Percentiles rank a stretch among this genome's conserved stretches.
These are phyloP conservation scores for Beauveria sp. DNA, from an alignment of 2,329 filamentous ascomycete species.

Conservation along the genomic window DNA sequence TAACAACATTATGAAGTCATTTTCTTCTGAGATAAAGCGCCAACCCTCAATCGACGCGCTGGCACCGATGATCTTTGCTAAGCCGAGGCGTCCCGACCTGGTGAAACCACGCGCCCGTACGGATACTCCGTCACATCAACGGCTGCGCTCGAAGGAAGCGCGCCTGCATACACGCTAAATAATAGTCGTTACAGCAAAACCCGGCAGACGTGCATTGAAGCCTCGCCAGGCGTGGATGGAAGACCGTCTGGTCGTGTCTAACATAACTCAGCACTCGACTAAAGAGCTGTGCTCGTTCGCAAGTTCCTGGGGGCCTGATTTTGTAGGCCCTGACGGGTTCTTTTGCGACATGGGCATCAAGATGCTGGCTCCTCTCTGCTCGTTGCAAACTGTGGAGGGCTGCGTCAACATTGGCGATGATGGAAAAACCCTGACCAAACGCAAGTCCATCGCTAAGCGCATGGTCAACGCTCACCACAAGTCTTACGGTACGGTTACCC, in stretches of 20 bases:
- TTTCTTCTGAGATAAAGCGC: too few species aligned
- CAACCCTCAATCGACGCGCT: too few species aligned
- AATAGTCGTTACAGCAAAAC: background rate
- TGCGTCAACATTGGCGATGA: constrained; percentile 3
- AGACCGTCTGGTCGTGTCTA: constrained; percentile 5
- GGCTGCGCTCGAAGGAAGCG: too few species aligned
- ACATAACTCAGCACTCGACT: constrained; percentile 6
- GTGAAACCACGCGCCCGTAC: too few species aligned
- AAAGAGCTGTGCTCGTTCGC: constrained; percentile 8
- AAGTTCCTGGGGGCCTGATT: constrained; percentile 10
- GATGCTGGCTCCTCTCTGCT: constrained; percentile 9
- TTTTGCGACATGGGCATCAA: constrained; percentile 12
- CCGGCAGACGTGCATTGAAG: background rate
- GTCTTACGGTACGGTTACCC: background rate
- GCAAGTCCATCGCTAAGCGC: background rate
- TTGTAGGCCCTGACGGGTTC: constrained; percentile 5
- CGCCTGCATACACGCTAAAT: background rate
- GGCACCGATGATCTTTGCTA: too few species aligned
- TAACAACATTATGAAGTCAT: background rate
- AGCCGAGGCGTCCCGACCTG: too few species aligned
- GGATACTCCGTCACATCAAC: too few species aligned
- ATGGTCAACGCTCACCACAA: background rate
- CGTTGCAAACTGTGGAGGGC: constrained; percentile 1
- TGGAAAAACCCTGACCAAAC: background rate
- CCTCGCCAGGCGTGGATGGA: constrained; percentile 8